phyloP scores from a whole-genome alignment of 2,329 filamentous ascomycete species.

The Coleophoma crateriformis region DNA sequence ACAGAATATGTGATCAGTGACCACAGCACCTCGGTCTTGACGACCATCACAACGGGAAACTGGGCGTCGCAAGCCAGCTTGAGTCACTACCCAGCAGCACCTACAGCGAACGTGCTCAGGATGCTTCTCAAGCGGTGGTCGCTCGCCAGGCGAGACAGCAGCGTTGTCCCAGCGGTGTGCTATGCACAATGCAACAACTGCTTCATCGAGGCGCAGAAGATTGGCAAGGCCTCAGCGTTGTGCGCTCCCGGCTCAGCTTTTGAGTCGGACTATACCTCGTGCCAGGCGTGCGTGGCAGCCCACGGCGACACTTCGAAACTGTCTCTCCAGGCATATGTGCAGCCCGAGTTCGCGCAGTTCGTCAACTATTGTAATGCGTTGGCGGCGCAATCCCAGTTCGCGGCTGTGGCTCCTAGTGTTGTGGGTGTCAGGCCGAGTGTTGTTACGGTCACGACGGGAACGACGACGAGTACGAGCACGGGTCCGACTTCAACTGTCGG shows the following conservation, averaged over 20 bases:
- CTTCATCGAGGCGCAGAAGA: slow-evolving; percentile 35
- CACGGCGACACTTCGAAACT: slow-evolving; percentile 8
- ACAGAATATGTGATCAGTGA: slow-evolving; percentile 25
- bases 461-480: neutral
- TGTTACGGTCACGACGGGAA: neutral
- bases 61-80: slow-evolving; percentile 46
- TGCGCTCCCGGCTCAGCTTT: slow-evolving; percentile 41
- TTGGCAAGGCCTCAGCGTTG: slow-evolving; percentile 41
- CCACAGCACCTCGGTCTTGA: slow-evolving; percentile 13
- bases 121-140: neutral
- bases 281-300: slow-evolving; percentile 23
- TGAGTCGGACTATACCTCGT: slow-evolving; percentile 27
- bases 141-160: slow-evolving; percentile 34
- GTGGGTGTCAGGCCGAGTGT: neutral
- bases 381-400: neutral
- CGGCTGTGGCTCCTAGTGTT: neutral
- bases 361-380: slow-evolving; percentile 3
- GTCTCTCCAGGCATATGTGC: slow-evolving; percentile 10
- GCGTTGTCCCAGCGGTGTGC: slow-evolving; percentile 41
- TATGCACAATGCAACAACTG: slow-evolving; percentile 47
- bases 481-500: neutral
- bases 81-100: slow-evolving; percentile 29
- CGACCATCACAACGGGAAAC: slow-evolving; percentile 47
- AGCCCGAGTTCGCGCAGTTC: slow-evolving; percentile 6
- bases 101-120: slow-evolving; percentile 1